Evolutionary conservation across 345 rosid species (phyloP), one percentile per base, ranked within the genome.

Genomic region (Sonneratia alba): DNA sequence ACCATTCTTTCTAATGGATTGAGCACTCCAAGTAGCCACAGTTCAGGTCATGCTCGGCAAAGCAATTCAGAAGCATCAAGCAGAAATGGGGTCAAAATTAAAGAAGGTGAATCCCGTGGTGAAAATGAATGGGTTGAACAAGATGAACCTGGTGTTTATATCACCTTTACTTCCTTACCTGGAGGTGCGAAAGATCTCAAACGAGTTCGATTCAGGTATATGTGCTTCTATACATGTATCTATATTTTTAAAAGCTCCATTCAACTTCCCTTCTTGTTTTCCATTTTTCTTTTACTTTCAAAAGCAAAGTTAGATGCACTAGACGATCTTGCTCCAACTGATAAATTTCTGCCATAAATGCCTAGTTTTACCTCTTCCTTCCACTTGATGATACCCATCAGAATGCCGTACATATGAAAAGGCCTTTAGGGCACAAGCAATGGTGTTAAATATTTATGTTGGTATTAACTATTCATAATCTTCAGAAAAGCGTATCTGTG

Each of bases 51-150:
- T 55, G 75, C 71, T 81, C 86, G 81, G 69, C 91, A 80, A 75
- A 82, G 86, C 69, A 85, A 83, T 67, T 55, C 83, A 36, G 99
- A 92, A 77, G 78, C 88, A 70, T 73, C 84, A 51, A 73, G 79
- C 43, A 87, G 87, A 83, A 86, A 77, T 72, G 91, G 90, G 73
- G 83, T 73, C 68, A 83, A 85, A 75, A 68, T 79, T n/a, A 90
- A 82, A 78, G 98, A 90, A 75, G 80, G 80, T 70, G 95, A 89
- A 78, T 76, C 80, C 22, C 88, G 77, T 40, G 79, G 77, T 74
- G 98, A 89, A 38, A 81, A 77, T 76, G 98, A 96, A 76, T 88
- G 98, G 95, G 96, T 96, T 67, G 99, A 96, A 78, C 98, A 96
- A 84, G 96, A 91, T 71, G 98, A 96, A 79, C 93, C 93, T 53